Evolutionary conservation across 2,329 filamentous ascomycete species (phyloP).

Genomic region (Cordyceps militaris): DNA sequence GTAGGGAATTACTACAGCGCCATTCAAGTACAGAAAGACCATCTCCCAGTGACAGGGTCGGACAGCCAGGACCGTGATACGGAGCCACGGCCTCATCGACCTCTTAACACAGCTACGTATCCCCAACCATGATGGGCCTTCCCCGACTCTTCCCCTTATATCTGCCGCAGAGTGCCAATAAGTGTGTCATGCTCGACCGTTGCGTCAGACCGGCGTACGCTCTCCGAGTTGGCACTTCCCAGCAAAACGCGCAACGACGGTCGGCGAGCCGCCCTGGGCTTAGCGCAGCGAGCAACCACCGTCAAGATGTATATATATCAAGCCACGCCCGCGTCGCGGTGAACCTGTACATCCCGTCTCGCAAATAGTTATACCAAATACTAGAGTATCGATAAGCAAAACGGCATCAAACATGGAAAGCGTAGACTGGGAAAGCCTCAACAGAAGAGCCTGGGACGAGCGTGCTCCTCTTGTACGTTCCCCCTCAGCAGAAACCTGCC

Average conservation of each 20-base stretch:
- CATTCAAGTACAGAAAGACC: no score
- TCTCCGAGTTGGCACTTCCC: background rate
- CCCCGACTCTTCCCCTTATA: no score
- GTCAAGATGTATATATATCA: background rate
- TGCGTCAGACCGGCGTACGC: background rate
- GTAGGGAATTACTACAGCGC: no score
- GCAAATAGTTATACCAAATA: background rate
- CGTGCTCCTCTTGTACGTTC: conserved; percentile 14
- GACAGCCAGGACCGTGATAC: no score
- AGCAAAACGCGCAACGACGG: background rate
- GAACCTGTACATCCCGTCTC: no score
- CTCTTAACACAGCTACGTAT: no score
- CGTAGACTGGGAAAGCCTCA: conserved; percentile 14
- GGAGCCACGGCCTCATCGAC: no score
- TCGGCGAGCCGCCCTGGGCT: background rate
- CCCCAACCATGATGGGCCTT: background rate
- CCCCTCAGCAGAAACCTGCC: background rate
- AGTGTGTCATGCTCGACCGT: background rate
- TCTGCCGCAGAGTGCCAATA: background rate
- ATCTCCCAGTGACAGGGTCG: no score
- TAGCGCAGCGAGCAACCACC: background rate
- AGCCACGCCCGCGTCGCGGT: no score
- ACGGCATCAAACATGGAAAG: background rate
- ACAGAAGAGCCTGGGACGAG: conserved; percentile 14
- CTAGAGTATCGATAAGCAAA: background rate